Base-by-base conservation (phyloP, 31 red algal genomes). In the Porphyra umbilicalis region DNA sequence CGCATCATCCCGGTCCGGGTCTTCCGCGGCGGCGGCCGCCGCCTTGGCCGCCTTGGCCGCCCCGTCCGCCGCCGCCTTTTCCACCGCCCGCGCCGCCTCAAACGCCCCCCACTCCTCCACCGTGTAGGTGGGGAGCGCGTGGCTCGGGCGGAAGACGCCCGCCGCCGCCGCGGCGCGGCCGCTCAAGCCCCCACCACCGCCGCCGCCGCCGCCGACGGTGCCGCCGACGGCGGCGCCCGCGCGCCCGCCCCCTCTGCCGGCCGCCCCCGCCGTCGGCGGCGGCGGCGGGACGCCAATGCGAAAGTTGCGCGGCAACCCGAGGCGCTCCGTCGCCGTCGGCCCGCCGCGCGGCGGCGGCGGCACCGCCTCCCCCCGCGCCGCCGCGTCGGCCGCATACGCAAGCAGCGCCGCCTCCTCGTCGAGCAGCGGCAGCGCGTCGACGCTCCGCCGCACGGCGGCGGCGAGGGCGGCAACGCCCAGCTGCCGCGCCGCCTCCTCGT, bases 61-160 rank as follows among this genome's bases (percentile, higher is more conserved):
- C 16, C 76, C 77, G 76, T 91, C 88, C 89, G 87, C 87, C 42
- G 31, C 74, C 81, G 83, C 83, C 78, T 44, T 67, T 35, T 85
- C 32, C 33, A 85, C 38, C 68, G 80, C 75, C 71, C 86, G 83
- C 40, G 83, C 38, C 77, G 77, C 82, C 33, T 96, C 94, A 82
- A 92, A 91, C 44, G 86, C 79, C 0, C 94, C 94, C 94, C 94
- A 96, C 76, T 96, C 89, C 83, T 96, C 94, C 35, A 92, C 85
- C 20, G 89, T 92, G 39, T 96, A 96, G 13, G 89, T 96, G 29
- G 94, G 94, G 38, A 96, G 82, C 57, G 83, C 82, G 36, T 91
- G 89, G 44, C 85, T 89, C 18, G 94, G 89, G 39, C 87, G 34
- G 74, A 96, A 96, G 33, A 96, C 94, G 9, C 76, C 81, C 33